phyloP scores from a whole-genome alignment of 169 alveolate genomes.

The Sarcocystis neurona region DNA sequence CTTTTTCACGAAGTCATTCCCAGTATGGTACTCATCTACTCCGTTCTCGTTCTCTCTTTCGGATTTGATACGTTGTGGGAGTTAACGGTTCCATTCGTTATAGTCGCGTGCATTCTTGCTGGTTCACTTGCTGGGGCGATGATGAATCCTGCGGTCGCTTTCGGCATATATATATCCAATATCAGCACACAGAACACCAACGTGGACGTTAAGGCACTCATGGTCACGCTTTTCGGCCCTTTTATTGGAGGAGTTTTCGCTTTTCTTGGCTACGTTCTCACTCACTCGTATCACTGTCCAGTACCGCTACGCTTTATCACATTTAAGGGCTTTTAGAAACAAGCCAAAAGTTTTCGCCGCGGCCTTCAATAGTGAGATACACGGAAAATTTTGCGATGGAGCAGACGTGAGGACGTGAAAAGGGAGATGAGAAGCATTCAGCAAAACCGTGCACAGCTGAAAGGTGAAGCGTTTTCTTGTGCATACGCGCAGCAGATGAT shows the following conservation, averaged over 20 bases:
- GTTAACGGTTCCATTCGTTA: constrained; percentile 57
- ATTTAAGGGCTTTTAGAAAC: constrained; percentile 5
- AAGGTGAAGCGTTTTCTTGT: too few relatives aligned
- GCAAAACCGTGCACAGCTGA: too few relatives aligned
- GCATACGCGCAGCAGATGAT: too few relatives aligned
- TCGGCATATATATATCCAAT: constrained; percentile 60
- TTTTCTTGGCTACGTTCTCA: constrained; percentile 53
- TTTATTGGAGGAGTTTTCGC: constrained; percentile 62
- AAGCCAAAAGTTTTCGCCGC: too few relatives aligned
- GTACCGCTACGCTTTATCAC: constrained; percentile 59
- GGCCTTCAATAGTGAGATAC: too few relatives aligned
- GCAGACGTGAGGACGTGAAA: too few relatives aligned
- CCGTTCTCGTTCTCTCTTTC: constrained; percentile 53
- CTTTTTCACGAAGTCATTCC: constrained; percentile 65
- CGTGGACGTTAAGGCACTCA: constrained; percentile 31
- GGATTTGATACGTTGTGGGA: constrained; percentile 57
- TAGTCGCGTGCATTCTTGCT: constrained; percentile 45
- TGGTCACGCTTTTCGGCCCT: constrained; percentile 58
- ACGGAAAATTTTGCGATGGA: too few relatives aligned
- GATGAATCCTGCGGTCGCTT: constrained; percentile 64
- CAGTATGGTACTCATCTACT: constrained; percentile 56
- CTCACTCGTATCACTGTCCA: constrained; percentile 60
- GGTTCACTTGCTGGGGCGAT: constrained; percentile 65
- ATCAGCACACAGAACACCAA: constrained; percentile 31
- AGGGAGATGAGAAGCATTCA: too few relatives aligned